Base-by-base conservation (phyloP, 176 grass and related monocot genomes). In the Chloris gayana region DNA sequence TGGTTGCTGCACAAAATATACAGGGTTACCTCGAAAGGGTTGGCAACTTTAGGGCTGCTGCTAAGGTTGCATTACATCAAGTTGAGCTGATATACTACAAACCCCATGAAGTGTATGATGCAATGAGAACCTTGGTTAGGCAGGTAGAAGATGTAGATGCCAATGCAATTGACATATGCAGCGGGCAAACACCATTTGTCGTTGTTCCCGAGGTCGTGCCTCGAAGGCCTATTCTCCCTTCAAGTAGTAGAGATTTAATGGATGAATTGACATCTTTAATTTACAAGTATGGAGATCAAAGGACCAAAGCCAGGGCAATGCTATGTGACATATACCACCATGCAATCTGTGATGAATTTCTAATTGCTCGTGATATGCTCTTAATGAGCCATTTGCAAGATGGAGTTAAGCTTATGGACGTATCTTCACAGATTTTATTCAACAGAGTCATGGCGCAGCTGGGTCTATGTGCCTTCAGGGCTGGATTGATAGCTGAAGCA, bases 301-400 rank as follows among this genome's bases (percentile, higher is more conserved):
- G 92, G 53, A 98, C 95, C 15, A 98, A 98, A 87, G 92, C 95
- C 47, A 83, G 92, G 72, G 95, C 95, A 61, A 93, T 98, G 95
- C 84, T 98, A 53, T 98, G 95, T 72, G 92, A 98, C 79, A 94
- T 98, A 77, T 98, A 98, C 83, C 92, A 98, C 79, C 92, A 98
- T 75, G 92, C 95, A 4, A 93, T 98, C 34, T 94, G 85, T 85
- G 95, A 98, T 81, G 83, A 98, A 73, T 98, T 89, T 83, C 45
- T 85, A 59, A 76, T 98, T 41, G 92, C 95, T 64, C 85, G 95
- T 51, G 92, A 98, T 82, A 86, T 98, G 80, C 88, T 98, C 61
- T 89, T 98, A 64, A 98, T 98, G 95, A 94, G 95, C 58, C 95
- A 92, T 66, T 87, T 98, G 72, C 95, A 98, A 85, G 95, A 98